Evolutionary conservation across 2,329 filamentous ascomycete species (phyloP), one percentile per base, ranked within the genome.

Genomic region (Alternaria panax): DNA sequence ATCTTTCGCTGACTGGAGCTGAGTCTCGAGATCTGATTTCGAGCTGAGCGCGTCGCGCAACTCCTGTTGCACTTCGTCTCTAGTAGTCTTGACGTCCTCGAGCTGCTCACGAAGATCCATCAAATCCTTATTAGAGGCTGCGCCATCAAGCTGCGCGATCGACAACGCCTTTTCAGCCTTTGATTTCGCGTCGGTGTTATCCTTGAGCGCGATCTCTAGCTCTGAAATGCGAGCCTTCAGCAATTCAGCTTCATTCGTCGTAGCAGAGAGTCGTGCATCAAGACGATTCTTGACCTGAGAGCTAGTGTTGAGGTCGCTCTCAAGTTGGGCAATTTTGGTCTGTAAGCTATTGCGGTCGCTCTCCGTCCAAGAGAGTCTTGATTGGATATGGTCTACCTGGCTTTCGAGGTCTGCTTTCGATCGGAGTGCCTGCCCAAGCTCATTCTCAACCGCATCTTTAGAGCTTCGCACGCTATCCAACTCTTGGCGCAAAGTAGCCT

Each of bases 201-300:
- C 38, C 11, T 57, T 40, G 1, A 70, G 52, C 8, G 40, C 36
- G 11, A 51, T 22, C 43, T 70, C 63, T 9, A 71, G 63, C 9
- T 72, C 66, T 5, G 61, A 41, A 7, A 66, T 50, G 12, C 51
- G 51, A 11, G 40, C 45, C 38, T 63, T 60, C 5, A 70, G 63
- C 5, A 50, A 47, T 14, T 40, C 48, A n/a, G 55, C 57, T 18
- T 70, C 64, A 1, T 53, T 32, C 7, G 59, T 56, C 20, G 54
- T 60, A 46, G 51, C 50, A 3, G 62, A 52, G 7, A 74, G 54
- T 9, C 50, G 56, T 14, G 48, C 45, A 47, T 63, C 54, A 3
- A 67, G 36, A 8, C 51, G 22, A 5, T 9, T 18, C 28, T 65
- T 67, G 1, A 64, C 52, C 7, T 55, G 40, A 4, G 47, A 50